A percentile compares a stretch with the other conserved stretches of the same genome.
Conservation (phyloP, 495 filamentous ascomycete species). For the Aspergillus leporis region DNA sequence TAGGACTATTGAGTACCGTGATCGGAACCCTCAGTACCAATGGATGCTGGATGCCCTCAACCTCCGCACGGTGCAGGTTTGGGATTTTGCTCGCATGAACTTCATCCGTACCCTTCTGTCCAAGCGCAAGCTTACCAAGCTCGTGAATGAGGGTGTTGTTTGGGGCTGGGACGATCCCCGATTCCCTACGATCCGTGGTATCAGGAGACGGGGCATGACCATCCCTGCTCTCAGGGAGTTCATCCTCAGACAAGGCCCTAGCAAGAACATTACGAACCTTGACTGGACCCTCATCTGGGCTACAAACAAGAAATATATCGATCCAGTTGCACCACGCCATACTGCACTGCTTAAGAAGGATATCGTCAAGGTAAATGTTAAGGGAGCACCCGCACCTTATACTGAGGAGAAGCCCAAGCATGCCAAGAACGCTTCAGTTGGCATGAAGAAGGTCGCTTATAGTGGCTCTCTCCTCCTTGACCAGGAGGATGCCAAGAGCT, state of each 20-base stretch:
- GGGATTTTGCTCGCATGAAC: conserved; percentile 98
- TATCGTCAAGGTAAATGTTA: conserved; percentile 66
- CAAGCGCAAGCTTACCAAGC: conserved; percentile 93
- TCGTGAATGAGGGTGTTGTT: conserved; percentile 82
- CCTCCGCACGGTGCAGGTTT: conserved; percentile 87
- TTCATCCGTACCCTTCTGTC: conserved; percentile 88
- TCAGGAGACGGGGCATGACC: conserved; percentile 86
- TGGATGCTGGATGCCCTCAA: conserved; percentile 90
- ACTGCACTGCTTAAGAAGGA: conserved; percentile 73
- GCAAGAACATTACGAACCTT: conserved; percentile 82
- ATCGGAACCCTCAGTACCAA: conserved; percentile 95
- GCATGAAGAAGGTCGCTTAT: conserved; percentile 80
- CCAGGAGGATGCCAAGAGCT: conserved; percentile 79
- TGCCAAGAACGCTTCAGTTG: conserved; percentile 80
- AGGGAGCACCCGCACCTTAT: conserved; percentile 66
- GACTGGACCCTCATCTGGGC: conserved; percentile 95
- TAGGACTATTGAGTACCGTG: conserved; percentile 94
- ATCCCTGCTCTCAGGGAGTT: conserved; percentile 86
- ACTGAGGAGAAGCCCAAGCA: conserved; percentile 79
- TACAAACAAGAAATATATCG: conserved; percentile 93
- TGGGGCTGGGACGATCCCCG: conserved; percentile 94
- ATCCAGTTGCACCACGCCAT: conserved; percentile 82
- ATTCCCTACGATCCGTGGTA: conserved; percentile 92
- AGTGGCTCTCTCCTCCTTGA: conserved; percentile 73
- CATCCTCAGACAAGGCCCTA: conserved; percentile 89